Evolutionary conservation across 768 basidiomycete species (phyloP).

Genomic region (Cystobasidium ongulense): DNA sequence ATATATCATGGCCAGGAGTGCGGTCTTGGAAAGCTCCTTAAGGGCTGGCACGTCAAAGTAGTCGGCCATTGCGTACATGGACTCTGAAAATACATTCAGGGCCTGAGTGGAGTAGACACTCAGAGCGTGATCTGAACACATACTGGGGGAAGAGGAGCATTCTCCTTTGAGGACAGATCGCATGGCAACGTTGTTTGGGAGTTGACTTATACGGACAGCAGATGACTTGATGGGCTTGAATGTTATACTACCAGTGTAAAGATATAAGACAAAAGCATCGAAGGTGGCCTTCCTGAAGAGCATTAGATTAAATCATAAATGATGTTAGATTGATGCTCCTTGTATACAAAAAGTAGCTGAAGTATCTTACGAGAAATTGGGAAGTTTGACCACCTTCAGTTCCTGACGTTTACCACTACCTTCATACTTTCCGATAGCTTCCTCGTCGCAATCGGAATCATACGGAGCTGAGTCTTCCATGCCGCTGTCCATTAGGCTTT

Average conservation of each 20-base stretch:
- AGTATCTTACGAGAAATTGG: too few relatives aligned
- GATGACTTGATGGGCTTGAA: background rate
- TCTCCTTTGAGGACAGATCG: background rate
- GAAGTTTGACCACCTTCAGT: too few relatives aligned
- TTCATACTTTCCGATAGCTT: too few relatives aligned
- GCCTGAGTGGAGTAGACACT: background rate
- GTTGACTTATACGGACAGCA: background rate
- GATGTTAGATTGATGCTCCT: too few relatives aligned
- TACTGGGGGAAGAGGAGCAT: background rate
- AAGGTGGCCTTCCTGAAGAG: background rate
- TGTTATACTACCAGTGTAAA: background rate
- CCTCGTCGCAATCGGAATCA: too few relatives aligned
- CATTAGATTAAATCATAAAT: too few relatives aligned
- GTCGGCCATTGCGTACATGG: background rate
- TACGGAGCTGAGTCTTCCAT: too few relatives aligned
- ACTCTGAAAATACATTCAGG: background rate
- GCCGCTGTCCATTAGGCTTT: too few relatives aligned
- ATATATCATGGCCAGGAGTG: background rate
- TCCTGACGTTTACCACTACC: too few relatives aligned
- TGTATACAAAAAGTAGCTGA: too few relatives aligned
- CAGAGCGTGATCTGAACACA: background rate
- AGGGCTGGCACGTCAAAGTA: background rate
- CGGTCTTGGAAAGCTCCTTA: background rate
- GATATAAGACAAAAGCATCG: background rate
- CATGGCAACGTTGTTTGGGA: background rate